Evolutionary conservation across 495 filamentous ascomycete species (phyloP).

Genomic region (Trichocladium uniseriatum): DNA sequence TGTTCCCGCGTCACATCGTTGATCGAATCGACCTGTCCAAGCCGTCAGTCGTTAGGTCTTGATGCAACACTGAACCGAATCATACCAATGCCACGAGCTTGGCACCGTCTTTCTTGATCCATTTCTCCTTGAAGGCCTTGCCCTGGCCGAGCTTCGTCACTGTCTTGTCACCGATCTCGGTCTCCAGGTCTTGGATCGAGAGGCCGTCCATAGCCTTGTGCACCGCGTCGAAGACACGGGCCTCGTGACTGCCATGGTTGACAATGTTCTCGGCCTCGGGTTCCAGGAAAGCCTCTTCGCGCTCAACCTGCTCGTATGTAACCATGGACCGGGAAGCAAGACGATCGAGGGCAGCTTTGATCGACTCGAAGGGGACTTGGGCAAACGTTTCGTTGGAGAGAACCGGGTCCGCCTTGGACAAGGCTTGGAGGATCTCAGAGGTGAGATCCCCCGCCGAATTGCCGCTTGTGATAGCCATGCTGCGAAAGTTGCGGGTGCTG

Average conservation of each 20-base stretch:
- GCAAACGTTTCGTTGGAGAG: conserved; percentile 72
- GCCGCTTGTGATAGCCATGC: conserved; percentile 11
- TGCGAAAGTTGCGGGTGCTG: conserved; percentile 1
- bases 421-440: conserved; percentile 53
- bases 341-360: conserved; percentile 83
- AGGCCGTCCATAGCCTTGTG: conserved; percentile 66
- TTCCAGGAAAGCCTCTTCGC: conserved; percentile 70
- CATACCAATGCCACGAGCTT: conserved; percentile 21
- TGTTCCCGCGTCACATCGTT: conserved; percentile 68
- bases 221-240: conserved; percentile 84
- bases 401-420: conserved; percentile 57
- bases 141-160: conserved; percentile 85
- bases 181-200: conserved; percentile 67
- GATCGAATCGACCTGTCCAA: conserved; percentile 52
- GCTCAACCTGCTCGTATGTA: conserved; percentile 68
- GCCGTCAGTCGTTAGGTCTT: conserved; percentile 5
- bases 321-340: conserved; percentile 79
- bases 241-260: conserved; percentile 85
- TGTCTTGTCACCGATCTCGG: conserved; percentile 68
- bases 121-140: conserved; percentile 91
- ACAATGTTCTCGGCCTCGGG: conserved; percentile 69
- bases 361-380: conserved; percentile 51
- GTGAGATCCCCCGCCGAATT: conserved; percentile 44
- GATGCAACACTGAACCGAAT: background rate
- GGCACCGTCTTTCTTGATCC: conserved; percentile 71